Evolutionary conservation across 2,329 filamentous ascomycete species (phyloP).

Genomic region (Kalaharituber pfeilii): DNA sequence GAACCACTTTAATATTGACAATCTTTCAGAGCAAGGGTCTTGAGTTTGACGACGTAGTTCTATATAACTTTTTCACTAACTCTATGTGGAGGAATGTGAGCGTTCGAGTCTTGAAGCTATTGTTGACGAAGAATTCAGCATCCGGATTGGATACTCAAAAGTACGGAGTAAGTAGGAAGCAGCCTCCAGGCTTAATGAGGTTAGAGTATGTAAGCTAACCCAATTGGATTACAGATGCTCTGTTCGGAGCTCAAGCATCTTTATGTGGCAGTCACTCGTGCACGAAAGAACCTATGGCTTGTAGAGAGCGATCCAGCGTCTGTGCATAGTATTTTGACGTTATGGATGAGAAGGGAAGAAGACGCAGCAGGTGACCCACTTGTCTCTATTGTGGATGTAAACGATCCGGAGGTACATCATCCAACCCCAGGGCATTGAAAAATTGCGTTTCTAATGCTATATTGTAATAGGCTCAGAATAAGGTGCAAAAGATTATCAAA

Average conservation of each 20-base stretch:
- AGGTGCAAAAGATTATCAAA: neutral
- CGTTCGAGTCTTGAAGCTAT: neutral
- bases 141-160: neutral
- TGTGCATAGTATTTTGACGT: neutral
- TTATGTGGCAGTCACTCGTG: neutral
- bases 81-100: neutral
- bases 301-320: neutral
- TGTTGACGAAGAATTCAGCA: neutral
- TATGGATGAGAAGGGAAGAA: neutral
- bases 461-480: neutral
- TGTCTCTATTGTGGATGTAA: neutral
- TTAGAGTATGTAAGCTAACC: too few relatives aligned
- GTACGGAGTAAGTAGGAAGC: too few relatives aligned
- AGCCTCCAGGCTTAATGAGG: too few relatives aligned
- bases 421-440: too few relatives aligned
- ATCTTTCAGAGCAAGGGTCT: constrained; percentile 27
- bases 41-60: constrained; percentile 27
- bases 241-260: neutral
- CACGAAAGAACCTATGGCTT: neutral
- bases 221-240: neutral
- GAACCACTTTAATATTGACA: constrained; percentile 19
- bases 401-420: neutral
- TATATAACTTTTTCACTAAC: constrained; percentile 24
- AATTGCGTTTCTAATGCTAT: too few relatives aligned
- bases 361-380: neutral